These are phyloP conservation scores for Euphorbia lathyris DNA, from an alignment of 345 rosid species.

Conservation along the genomic window DNA sequence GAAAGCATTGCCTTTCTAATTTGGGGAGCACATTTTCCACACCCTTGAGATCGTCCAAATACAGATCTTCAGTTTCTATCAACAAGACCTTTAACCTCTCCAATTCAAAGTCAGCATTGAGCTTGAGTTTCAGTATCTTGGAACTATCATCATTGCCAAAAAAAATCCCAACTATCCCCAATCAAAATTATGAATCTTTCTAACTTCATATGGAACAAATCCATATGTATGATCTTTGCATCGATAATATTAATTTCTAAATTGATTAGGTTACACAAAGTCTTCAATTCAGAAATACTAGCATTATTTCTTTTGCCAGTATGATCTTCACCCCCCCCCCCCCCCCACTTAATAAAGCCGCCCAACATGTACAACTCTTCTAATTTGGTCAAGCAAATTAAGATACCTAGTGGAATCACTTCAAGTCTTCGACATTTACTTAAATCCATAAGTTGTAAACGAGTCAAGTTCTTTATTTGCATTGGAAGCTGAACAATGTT, in stretches of 20 bases:
- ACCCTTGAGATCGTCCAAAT: slow-evolving; percentile 10
- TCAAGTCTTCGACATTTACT: slow-evolving; percentile 10
- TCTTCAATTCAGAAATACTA: slow-evolving; percentile 16
- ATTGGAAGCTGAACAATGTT: slow-evolving; percentile 10
- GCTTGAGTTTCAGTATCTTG: slow-evolving; percentile 20
- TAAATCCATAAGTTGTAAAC: slow-evolving; percentile 21
- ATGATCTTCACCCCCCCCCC: not conserved
- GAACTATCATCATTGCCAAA: not conserved
- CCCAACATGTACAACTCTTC: slow-evolving; percentile 25
- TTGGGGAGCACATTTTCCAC: not conserved
- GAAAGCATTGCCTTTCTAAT: not conserved
- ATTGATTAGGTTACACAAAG: not conserved
- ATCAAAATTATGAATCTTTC: too few species aligned
- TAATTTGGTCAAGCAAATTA: slow-evolving; percentile 9
- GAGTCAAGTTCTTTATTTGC: slow-evolving; percentile 16
- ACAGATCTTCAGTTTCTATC: slow-evolving; percentile 3
- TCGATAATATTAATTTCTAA: slow-evolving; percentile 7
- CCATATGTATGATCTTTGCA: not conserved
- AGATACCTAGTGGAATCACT: slow-evolving; percentile 14
- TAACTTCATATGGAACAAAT: slow-evolving; percentile 5
- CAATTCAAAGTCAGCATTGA: not conserved
- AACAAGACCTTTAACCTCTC: not conserved
- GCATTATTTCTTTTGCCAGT: not conserved
- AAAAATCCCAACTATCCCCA: too few species aligned
- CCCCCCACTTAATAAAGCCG: slow-evolving; percentile 25